These are phyloP conservation scores for Suillus ampliporus DNA, from an alignment of 768 basidiomycete species.

Conservation along the genomic window DNA sequence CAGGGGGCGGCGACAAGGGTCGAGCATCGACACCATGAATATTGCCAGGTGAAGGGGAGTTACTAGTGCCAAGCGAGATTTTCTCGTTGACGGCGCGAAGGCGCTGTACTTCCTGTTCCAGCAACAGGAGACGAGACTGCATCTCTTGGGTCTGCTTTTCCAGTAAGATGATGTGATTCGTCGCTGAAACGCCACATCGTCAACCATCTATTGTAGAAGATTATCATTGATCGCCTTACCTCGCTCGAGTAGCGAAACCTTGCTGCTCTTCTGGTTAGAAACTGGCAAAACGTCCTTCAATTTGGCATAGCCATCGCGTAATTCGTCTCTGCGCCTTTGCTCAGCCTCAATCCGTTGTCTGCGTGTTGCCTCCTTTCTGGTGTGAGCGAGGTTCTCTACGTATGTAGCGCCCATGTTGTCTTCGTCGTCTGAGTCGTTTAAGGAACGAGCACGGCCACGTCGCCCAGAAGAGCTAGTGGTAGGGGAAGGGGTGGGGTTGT, in stretches of 20 bases:
- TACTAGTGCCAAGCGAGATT: slow-evolving; percentile 69
- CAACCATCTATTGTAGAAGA: slow-evolving; percentile 14
- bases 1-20: slow-evolving; percentile 70
- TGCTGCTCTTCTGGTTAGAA: slow-evolving; percentile 91
- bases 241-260: slow-evolving; percentile 87
- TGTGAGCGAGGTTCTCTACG: slow-evolving; percentile 74
- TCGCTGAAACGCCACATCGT: slow-evolving; percentile 52
- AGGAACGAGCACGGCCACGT: slow-evolving; percentile 67
- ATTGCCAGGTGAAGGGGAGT: slow-evolving; percentile 60
- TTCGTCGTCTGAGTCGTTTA: slow-evolving; percentile 80
- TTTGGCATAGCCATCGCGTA: slow-evolving; percentile 88
- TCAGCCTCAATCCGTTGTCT: slow-evolving; percentile 90
- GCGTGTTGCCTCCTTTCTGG: slow-evolving; percentile 83
- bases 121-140: slow-evolving; percentile 64
- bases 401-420: slow-evolving; percentile 66
- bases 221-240: slow-evolving; percentile 50
- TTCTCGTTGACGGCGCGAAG: slow-evolving; percentile 83
- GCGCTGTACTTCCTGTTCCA: slow-evolving; percentile 73
- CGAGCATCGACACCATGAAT: slow-evolving; percentile 48
- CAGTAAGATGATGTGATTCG: slow-evolving; percentile 75
- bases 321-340: slow-evolving; percentile 85
- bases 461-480: slow-evolving; percentile 71
- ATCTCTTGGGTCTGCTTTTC: slow-evolving; percentile 77
- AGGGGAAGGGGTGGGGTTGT: slow-evolving; percentile 84
- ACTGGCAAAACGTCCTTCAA: slow-evolving; percentile 87